Evolutionary conservation across 192 early-diverging fungal genomes (phyloP).

Genomic region (Mortierella antarctica): DNA sequence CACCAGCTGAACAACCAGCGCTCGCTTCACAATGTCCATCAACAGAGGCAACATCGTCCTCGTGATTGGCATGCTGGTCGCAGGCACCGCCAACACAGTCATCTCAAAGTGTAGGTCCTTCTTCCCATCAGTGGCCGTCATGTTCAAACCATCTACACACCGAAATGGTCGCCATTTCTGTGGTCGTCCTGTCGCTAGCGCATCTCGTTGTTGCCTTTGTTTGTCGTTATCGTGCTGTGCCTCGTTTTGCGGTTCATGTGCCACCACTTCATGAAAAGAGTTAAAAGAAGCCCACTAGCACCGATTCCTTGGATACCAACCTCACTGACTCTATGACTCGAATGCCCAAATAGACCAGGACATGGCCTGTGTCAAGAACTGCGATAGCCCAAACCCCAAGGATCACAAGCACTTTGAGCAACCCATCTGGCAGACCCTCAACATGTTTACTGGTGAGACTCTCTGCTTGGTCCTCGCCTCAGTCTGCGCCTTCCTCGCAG

Average conservation of each 20-base stretch:
- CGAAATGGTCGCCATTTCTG: constrained; percentile 1
- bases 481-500: constrained; percentile 47
- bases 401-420: constrained; percentile 90
- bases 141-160: neutral
- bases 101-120: constrained; percentile 35
- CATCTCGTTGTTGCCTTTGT: no score
- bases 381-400: constrained; percentile 76
- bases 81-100: constrained; percentile 67
- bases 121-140: neutral
- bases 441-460: constrained; percentile 96
- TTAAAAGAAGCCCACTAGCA: no score
- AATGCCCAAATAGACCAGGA: constrained; percentile 71
- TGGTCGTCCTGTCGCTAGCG: no score
- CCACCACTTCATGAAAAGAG: no score
- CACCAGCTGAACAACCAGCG: neutral
- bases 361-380: constrained; percentile 91
- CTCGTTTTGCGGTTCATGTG: no score
- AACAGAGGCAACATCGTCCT: constrained; percentile 55
- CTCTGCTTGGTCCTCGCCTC: constrained; percentile 80
- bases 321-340: no score
- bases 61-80: constrained; percentile 79
- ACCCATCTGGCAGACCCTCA: constrained; percentile 97
- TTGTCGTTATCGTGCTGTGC: no score
- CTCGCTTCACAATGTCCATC: constrained; percentile 40
- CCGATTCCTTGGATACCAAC: no score